A percentile compares a stretch with the other conserved stretches of the same genome.
Evolutionary conservation across 2,329 filamentous ascomycete genomes (phyloP).

Genomic region (Cladorrhinum sp.): DNA sequence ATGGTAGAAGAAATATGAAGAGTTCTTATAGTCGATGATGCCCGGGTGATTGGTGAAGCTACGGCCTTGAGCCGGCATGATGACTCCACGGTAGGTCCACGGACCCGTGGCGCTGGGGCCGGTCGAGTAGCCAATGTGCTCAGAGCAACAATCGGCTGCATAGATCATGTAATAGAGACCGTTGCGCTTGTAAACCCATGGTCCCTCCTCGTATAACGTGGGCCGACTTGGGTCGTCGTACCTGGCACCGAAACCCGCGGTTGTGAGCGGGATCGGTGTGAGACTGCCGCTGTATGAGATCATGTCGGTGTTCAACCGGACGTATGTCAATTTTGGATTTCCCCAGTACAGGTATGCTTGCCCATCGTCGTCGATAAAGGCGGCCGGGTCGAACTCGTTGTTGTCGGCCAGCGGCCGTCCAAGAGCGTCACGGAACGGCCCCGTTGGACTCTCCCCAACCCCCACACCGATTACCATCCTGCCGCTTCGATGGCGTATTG

Average conservation of each 20-base stretch:
- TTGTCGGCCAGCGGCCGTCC: conserved; percentile 35
- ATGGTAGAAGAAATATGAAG: conserved; percentile 34
- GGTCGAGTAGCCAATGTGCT: conserved; percentile 33
- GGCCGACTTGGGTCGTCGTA: conserved; percentile 14
- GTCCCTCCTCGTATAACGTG: conserved; percentile 30
- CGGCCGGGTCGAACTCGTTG: conserved; percentile 37
- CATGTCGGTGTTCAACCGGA: conserved; percentile 41
- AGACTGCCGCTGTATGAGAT: conserved; percentile 32
- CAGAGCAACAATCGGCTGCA: conserved; percentile 31
- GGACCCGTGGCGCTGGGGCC: conserved; percentile 29
- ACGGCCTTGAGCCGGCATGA: conserved; percentile 30
- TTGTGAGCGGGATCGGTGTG: conserved; percentile 24
- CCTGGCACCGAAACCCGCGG: neutral
- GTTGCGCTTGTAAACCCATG: conserved; percentile 33
- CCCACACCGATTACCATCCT: conserved; percentile 35
- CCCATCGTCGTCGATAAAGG: conserved; percentile 39
- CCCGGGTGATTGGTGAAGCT: conserved; percentile 33
- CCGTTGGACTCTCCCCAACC: conserved; percentile 31
- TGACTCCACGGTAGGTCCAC: conserved; percentile 32
- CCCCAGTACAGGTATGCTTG: conserved; percentile 43
- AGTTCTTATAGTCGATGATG: conserved; percentile 30
- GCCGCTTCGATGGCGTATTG: conserved; percentile 23
- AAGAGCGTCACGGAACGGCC: conserved; percentile 36
- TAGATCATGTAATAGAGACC: conserved; percentile 32
- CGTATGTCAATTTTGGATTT: conserved; percentile 37